Base-by-base conservation (phyloP, 495 filamentous ascomycete genomes). In the Aspergillus campestris region DNA sequence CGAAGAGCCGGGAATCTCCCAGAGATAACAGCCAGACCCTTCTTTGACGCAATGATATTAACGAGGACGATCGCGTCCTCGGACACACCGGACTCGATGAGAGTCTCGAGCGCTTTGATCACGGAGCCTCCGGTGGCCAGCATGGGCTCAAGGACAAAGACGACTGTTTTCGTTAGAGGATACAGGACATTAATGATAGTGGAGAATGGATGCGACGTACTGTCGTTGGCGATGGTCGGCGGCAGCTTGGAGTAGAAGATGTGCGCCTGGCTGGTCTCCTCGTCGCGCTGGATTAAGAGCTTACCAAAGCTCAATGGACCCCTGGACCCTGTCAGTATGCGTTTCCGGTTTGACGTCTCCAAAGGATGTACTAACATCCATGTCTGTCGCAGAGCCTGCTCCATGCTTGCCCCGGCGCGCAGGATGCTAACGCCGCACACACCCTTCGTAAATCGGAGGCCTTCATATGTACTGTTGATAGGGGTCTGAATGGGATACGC, bases 91-190 rank as follows among this genome's bases (percentile, higher is more conserved):
- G 39, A 29, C 1, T 37, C 35, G 3, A 18, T 49, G 6, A 58
- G 45, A 1, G 35, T 39, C 13, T 55, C 42, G 11, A 58, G 43
- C 9, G 55, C 55, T 29, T 47, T 53, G 9, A 44, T 38, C 12
- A 48, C 45, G 7, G 55, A 58, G 7, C 55, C 55, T 3, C 53
- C 55, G 0, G 55, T 58, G 12, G 55, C 55, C 7, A 58, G 44
- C 55, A 58, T 58, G 0, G 55, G 55, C 12, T 58, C 55, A 3
- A 58, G 46, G n/a, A 58, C 28, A 31, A 58, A 31, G 8, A 58
- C 48, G 0, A 47, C 51, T 57, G 24, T 0, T 43, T 27, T 34
- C 5, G 15, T 30, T 6, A 12, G 10, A 10, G 5, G 6, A n/a
- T n/a, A n/a, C n/a, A n/a, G 4, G 37, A 5, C 15, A 11, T 18